Evolutionary conservation across 2,329 filamentous ascomycete species (phyloP).

Genomic region (Aspergillus carbonarius): DNA sequence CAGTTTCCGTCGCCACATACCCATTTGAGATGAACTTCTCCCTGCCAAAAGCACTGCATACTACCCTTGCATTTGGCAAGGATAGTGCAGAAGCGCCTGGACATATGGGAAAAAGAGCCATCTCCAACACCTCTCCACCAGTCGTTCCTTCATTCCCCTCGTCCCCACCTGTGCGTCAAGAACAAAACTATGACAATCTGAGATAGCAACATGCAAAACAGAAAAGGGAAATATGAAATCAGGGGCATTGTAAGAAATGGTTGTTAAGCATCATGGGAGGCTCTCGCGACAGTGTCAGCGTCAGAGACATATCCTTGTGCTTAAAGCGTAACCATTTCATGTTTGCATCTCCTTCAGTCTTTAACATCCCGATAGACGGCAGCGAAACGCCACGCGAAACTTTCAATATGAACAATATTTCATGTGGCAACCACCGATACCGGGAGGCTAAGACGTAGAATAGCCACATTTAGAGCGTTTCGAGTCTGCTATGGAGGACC

Average conservation of each 20-base stretch:
- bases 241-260: conserved; percentile 12
- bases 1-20: conserved; percentile 44
- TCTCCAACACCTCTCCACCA: conserved; percentile 19
- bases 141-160: conserved; percentile 25
- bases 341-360: conserved; percentile 36
- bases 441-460: conserved; percentile 32
- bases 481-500: conserved; percentile 27
- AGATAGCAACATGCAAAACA: conserved; percentile 14
- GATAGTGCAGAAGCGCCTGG: conserved; percentile 14
- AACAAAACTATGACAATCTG: conserved; percentile 21
- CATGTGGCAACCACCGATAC: conserved; percentile 17
- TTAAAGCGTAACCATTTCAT: conserved; percentile 27
- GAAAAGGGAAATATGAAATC: conserved; percentile 12
- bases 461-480: conserved; percentile 38
- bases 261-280: conserved; percentile 13
- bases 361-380: conserved; percentile 22
- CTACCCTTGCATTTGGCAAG: conserved; percentile 11
- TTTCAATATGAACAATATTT: conserved; percentile 15
- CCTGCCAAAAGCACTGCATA: conserved; percentile 10
- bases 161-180: conserved; percentile 32
- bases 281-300: conserved; percentile 19
- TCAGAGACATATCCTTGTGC: conserved; percentile 20
- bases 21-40: conserved; percentile 15
- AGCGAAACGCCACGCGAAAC: conserved; percentile 1
- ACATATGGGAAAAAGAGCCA: conserved; percentile 15